Conservation (phyloP, 177 flowering plant species). For the Vitis hybrid region DNA sequence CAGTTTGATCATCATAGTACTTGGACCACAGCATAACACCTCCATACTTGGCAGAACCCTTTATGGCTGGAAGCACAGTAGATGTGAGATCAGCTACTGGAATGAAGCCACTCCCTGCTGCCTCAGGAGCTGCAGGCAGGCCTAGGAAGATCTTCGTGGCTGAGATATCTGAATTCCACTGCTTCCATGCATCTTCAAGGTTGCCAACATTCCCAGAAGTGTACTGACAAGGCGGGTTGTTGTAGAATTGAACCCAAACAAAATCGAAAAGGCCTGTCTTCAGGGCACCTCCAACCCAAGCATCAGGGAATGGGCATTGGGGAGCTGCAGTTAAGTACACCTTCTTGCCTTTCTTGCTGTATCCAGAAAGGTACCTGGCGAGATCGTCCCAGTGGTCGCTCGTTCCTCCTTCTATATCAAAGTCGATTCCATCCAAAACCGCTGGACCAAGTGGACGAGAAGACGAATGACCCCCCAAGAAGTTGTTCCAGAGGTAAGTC, state of each 20-base stretch:
- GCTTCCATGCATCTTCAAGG: constrained; percentile 24
- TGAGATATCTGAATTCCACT: constrained; percentile 17
- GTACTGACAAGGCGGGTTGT: neutral
- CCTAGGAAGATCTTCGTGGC: neutral
- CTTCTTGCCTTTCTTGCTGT: too few species aligned
- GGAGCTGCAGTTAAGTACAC: too few species aligned
- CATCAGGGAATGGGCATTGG: too few species aligned
- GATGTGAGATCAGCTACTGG: neutral
- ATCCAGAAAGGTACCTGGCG: neutral
- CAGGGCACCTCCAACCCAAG: neutral
- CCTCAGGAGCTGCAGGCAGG: neutral
- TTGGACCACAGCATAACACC: too few species aligned
- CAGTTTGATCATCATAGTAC: neutral
- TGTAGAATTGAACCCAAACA: neutral
- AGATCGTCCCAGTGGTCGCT: neutral
- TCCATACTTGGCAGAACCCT: neutral
- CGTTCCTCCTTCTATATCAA: neutral
- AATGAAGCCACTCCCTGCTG: neutral
- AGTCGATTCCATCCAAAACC: neutral
- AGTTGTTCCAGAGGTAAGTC: too few species aligned
- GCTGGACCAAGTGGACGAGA: too few species aligned
- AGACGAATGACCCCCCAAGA: too few species aligned
- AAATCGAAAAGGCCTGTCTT: neutral
- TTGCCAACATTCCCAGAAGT: neutral
- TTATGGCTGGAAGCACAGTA: neutral